A percentile compares a stretch with the other conserved stretches of the same genome.
phyloP scores from a whole-genome alignment of 176 grass and related monocot species.

The Dactylis glomerata region DNA sequence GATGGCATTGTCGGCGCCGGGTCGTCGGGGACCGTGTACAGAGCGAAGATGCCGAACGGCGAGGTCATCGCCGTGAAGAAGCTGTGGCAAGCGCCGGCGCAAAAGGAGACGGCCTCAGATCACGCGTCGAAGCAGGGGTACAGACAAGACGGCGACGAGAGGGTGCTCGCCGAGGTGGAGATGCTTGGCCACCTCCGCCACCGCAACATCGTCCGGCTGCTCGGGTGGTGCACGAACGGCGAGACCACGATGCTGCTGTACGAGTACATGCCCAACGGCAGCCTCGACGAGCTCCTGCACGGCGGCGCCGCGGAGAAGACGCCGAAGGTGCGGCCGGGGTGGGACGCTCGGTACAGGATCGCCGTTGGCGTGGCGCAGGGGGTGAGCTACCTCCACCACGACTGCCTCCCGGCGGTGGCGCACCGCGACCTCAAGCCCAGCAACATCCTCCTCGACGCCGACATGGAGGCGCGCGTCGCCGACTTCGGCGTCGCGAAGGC shows the following conservation, averaged over 20 bases:
- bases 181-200: slow-evolving; percentile 74
- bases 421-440: slow-evolving; percentile 97
- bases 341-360: slow-evolving; percentile 68
- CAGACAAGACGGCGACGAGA: background rate
- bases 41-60: slow-evolving; percentile 80
- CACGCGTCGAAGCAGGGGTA: background rate
- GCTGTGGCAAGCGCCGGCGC: slow-evolving; percentile 56
- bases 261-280: slow-evolving; percentile 98
- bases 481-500: slow-evolving; percentile 96
- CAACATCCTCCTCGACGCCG: slow-evolving; percentile 87
- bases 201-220: slow-evolving; percentile 88
- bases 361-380: slow-evolving; percentile 79
- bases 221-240: slow-evolving; percentile 70
- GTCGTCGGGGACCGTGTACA: slow-evolving; percentile 74
- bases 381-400: slow-evolving; percentile 93
- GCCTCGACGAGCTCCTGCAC: slow-evolving; percentile 75
- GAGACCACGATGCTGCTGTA: slow-evolving; percentile 78
- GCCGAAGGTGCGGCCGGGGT: slow-evolving; percentile 30
- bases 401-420: slow-evolving; percentile 64
- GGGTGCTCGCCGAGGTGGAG: slow-evolving; percentile 67
- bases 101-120: slow-evolving; percentile 31
- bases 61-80: slow-evolving; percentile 90
- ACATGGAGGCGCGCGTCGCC: slow-evolving; percentile 79
- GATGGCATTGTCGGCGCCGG: slow-evolving; percentile 76
- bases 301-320: background rate